Percentiles rank a stretch among this genome's conserved stretches.
phyloP scores from a whole-genome alignment of 2,329 filamentous ascomycete genomes.

The Cercospora nicotianae region DNA sequence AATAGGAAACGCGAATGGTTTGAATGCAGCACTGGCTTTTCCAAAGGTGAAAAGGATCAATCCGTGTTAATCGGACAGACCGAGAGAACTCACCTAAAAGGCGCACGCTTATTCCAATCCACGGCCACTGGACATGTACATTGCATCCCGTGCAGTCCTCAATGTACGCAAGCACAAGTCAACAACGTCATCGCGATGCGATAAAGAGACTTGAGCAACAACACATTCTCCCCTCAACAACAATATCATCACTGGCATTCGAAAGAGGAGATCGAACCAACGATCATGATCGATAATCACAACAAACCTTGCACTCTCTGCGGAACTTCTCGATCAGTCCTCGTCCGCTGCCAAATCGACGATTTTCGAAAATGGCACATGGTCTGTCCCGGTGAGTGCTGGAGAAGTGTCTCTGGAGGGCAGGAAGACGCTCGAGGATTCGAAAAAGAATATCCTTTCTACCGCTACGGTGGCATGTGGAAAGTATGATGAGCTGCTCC shows the following conservation, averaged over 20 bases:
- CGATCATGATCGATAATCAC: conserved; percentile 21
- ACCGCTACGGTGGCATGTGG: conserved; percentile 46
- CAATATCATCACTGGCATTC: neutral
- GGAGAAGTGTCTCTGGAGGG: conserved; percentile 47
- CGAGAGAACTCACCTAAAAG: too few relatives aligned
- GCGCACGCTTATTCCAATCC: too few relatives aligned
- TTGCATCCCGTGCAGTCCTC: neutral
- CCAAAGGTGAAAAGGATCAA: neutral
- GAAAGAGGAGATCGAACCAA: neutral
- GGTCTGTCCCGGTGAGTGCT: conserved; percentile 47
- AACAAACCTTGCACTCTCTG: conserved; percentile 47
- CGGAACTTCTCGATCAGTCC: conserved; percentile 39
- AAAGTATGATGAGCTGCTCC: conserved; percentile 27
- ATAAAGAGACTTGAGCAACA: neutral
- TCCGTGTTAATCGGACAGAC: too few relatives aligned
- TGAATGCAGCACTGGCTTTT: neutral
- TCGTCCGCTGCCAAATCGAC: conserved; percentile 49
- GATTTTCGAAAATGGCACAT: conserved; percentile 45
- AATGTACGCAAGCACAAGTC: conserved; percentile 7
- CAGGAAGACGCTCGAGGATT: conserved; percentile 43
- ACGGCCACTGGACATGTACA: neutral
- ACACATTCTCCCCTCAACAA: neutral
- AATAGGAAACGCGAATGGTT: neutral
- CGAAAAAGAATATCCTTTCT: conserved; percentile 39
- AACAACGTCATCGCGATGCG: conserved; percentile 11